These are phyloP conservation scores for Microstegium vimineum DNA, from an alignment of 176 grass and related monocot genomes.

Conservation along the genomic window DNA sequence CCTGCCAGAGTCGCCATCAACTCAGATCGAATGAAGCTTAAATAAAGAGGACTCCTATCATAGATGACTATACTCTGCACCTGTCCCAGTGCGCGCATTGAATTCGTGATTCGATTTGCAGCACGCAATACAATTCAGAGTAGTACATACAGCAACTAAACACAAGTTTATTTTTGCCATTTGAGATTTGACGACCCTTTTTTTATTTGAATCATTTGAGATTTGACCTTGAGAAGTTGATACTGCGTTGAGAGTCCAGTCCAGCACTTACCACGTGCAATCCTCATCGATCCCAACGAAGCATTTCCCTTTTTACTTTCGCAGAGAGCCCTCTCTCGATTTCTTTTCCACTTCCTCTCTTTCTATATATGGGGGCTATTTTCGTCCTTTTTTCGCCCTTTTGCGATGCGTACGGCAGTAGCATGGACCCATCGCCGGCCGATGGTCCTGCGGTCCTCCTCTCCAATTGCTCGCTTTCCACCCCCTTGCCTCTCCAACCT, in stretches of 20 bases:
- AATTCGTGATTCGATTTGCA: neutral
- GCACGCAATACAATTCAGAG: neutral
- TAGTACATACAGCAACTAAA: no score
- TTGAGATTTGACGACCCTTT: no score
- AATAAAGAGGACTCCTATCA: conserved; percentile 8
- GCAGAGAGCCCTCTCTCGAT: neutral
- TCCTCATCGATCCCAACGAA: conserved; percentile 1
- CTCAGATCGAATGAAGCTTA: neutral
- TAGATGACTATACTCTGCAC: neutral
- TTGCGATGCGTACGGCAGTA: neutral
- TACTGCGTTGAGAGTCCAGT: no score
- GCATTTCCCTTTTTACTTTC: conserved; percentile 19
- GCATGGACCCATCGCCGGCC: neutral
- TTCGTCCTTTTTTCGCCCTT: neutral
- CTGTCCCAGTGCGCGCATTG: neutral
- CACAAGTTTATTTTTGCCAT: neutral
- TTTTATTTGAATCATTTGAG: no score
- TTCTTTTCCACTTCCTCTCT: neutral
- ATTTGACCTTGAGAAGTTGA: no score
- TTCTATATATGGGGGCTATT: neutral
- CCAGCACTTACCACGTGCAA: neutral
- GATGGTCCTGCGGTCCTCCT: neutral
- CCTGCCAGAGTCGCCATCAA: conserved; percentile 11
- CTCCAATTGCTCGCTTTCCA: conserved; percentile 14
- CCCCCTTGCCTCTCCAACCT: neutral